Conservation (phyloP, 441 rosid genomes). For the Euphorbia corollata region DNA sequence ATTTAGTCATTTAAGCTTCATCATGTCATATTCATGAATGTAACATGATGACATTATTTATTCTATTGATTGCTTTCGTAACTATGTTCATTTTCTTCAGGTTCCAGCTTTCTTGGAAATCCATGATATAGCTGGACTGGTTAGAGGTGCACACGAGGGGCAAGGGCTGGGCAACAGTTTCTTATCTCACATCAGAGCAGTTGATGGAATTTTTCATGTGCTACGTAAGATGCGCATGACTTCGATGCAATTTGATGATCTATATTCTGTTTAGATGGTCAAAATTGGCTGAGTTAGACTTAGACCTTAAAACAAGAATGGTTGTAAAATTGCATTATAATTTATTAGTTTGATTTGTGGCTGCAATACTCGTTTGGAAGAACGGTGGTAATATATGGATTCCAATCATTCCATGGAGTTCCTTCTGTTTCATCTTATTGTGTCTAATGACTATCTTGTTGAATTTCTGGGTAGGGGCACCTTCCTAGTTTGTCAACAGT, state of each 20-base stretch:
- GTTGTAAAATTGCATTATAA: neutral
- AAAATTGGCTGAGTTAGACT: neutral
- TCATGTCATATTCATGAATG: neutral
- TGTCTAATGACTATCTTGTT: neutral
- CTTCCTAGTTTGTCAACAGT: neutral
- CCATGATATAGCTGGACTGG: slow-evolving; percentile 97
- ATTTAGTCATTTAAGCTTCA: neutral
- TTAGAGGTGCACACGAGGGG: slow-evolving; percentile 94
- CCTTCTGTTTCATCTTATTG: neutral
- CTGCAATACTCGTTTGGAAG: neutral
- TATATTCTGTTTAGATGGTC: neutral
- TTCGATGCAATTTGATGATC: neutral
- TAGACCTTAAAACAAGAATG: neutral
- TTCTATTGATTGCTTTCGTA: neutral
- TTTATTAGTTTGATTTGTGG: neutral
- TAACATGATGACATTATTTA: neutral
- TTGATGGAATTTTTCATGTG: slow-evolving; percentile 98
- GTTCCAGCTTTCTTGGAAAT: slow-evolving; percentile 94
- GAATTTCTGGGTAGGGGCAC: neutral
- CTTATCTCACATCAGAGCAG: slow-evolving; percentile 96
- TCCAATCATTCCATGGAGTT: neutral
- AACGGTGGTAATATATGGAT: neutral
- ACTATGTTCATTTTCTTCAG: slow-evolving; percentile 25
- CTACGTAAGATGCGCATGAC: slow-evolving; percentile 47
- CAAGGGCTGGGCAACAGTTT: slow-evolving; percentile 97